Base-by-base conservation (phyloP, 139 green algal species). In the Tetraselmis striata region DNA sequence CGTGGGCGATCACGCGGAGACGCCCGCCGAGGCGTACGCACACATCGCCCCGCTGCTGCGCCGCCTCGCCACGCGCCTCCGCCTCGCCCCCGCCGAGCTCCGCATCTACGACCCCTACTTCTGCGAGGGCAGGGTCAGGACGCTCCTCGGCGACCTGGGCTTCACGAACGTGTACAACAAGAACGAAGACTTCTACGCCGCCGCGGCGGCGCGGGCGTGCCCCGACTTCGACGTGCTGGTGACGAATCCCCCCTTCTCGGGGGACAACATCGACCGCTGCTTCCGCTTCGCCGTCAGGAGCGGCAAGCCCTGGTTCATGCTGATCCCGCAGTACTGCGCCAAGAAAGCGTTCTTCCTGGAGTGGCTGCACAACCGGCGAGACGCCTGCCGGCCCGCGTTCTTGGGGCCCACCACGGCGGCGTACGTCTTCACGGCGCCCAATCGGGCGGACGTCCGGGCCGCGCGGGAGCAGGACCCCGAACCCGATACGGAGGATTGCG, bases 111-210 rank as follows among this genome's bases (percentile, higher is more conserved):
- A 92, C 80, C 88, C 88, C 5, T 92, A 86, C 82, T 92, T 81
- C 77, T 92, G 88, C 59, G 81, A 89, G 59, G 88, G 88, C 1
- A 28, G 32, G n/a, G 80, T 84, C 30, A 67, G 83, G 67, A 26
- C 80, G 77, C 83, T 87, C 80, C 78, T 92, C 28, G 59, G 24
- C 1, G 18, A 22, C 26, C 79, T 92, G 67, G 88, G 88, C 5
- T 92, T 89, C 75, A 32, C 79, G 58, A 80, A 31, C 27, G 86
- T 89, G 28, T 86, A 90, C 85, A 92, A 92, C 85, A 77, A 78
- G 79, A 90, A 90, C 27, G 88, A 89, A 2, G 90, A 93, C 81
- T 93, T 93, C 74, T 93, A 93, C 77, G 74, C 83, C 23, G 83
- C 87, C 59, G 81, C 87, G 24, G 45, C 58, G 5, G 24, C 30